Evolutionary conservation across 768 basidiomycete genomes (phyloP).

Genomic region (Mycena haematopus): DNA sequence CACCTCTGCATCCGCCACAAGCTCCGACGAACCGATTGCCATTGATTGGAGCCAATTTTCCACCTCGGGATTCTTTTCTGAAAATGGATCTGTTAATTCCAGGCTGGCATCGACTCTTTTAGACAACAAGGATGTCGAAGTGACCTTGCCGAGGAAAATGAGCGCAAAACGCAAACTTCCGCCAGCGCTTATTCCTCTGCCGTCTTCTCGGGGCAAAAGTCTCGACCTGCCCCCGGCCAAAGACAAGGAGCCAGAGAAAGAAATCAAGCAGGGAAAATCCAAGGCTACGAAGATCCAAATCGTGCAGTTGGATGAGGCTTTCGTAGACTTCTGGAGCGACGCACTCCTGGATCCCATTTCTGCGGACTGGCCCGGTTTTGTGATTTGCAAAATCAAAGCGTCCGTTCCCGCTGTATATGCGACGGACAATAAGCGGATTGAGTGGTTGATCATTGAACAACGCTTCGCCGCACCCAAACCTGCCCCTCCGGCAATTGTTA

Average conservation of each 20-base stretch:
- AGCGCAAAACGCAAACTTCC: conserved; percentile 38
- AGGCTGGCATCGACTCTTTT: conserved; percentile 64
- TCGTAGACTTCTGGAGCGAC: conserved; percentile 85
- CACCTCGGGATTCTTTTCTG: conserved; percentile 59
- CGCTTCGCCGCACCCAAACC: conserved; percentile 49
- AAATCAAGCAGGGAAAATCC: conserved; percentile 39
- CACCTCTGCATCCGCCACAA: conserved; percentile 37
- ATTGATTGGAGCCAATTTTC: conserved; percentile 77
- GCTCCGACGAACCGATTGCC: conserved; percentile 31
- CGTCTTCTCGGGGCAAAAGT: conserved; percentile 35
- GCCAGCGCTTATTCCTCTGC: conserved; percentile 28
- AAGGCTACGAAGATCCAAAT: conserved; percentile 51
- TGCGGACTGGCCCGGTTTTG: conserved; percentile 69
- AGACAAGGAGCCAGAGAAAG: conserved; percentile 22
- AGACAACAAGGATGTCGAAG: conserved; percentile 62
- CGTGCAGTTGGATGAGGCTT: conserved; percentile 78
- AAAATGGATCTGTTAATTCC: conserved; percentile 42
- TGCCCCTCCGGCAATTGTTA: conserved; percentile 33
- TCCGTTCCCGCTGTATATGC: conserved; percentile 36
- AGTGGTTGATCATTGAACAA: conserved; percentile 78
- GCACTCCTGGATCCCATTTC: conserved; percentile 73
- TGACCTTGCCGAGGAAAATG: conserved; percentile 51
- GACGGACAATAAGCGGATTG: conserved; percentile 47
- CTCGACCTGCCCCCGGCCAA: conserved; percentile 33
- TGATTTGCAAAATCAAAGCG: conserved; percentile 71